phyloP scores from a whole-genome alignment of 345 rosid genomes.

The Salix koriyanagi region DNA sequence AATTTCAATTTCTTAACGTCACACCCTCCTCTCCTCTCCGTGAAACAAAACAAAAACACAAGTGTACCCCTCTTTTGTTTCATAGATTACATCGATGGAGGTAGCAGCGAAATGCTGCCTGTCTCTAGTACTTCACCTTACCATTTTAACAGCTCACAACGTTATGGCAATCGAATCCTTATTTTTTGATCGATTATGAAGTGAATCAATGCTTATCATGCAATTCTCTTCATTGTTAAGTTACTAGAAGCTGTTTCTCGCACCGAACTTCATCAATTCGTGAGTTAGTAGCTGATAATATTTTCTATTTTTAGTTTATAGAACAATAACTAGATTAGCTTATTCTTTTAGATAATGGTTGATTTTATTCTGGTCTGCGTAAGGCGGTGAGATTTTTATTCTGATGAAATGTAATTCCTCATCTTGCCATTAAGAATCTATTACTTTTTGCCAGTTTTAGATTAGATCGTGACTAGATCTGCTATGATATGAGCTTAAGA shows the following conservation, averaged over 20 bases:
- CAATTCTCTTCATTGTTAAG: background rate
- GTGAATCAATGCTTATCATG: background rate
- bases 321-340: background rate
- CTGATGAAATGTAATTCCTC: too few relatives aligned
- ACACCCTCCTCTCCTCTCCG: background rate
- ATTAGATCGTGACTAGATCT: background rate
- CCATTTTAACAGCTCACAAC: background rate
- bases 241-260: background rate
- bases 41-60: background rate
- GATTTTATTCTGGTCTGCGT: background rate
- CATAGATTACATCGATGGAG: background rate
- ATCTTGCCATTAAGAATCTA: background rate
- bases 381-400: background rate
- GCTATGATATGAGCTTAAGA: background rate
- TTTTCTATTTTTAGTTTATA: background rate
- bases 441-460: background rate
- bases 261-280: background rate
- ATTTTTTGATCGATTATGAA: background rate
- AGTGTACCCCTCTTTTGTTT: background rate
- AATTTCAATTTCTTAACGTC: conserved; percentile 15
- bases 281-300: background rate
- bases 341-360: background rate
- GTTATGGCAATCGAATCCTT: background rate
- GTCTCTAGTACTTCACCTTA: background rate
- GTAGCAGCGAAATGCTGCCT: background rate